Evolutionary conservation across 1,139 yeast genomes (phyloP).

Genomic region (Arxiozyma bovina): DNA sequence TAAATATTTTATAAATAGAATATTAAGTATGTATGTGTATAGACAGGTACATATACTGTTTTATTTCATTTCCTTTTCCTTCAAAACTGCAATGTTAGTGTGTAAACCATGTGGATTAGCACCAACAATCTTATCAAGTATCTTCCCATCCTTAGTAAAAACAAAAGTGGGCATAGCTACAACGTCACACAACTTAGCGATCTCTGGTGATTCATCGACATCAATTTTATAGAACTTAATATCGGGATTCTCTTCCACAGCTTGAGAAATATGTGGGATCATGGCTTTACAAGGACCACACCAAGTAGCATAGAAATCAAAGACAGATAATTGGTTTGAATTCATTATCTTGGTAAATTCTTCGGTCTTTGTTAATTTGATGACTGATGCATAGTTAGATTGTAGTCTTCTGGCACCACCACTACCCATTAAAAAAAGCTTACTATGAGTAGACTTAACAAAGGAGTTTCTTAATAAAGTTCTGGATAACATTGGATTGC

Average conservation of each 20-base stretch:
- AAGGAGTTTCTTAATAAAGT: neutral
- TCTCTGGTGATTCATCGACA: slow-evolving; percentile 59
- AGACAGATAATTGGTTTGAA: slow-evolving; percentile 44
- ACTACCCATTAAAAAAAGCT: neutral
- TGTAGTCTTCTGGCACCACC: slow-evolving; percentile 3
- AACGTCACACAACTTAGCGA: slow-evolving; percentile 62
- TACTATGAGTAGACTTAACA: neutral
- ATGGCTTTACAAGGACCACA: slow-evolving; percentile 90
- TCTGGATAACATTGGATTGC: neutral
- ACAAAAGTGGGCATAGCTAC: slow-evolving; percentile 86
- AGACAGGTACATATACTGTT: neutral
- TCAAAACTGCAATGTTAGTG: slow-evolving; percentile 30
- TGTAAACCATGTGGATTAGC: slow-evolving; percentile 53
- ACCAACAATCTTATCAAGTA: slow-evolving; percentile 60
- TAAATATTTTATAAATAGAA: neutral
- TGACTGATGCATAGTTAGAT: slow-evolving; percentile 12
- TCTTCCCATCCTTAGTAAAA: slow-evolving; percentile 59
- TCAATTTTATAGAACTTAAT: slow-evolving; percentile 73
- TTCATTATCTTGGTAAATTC: slow-evolving; percentile 37
- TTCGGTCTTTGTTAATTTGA: slow-evolving; percentile 21
- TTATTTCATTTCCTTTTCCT: neutral
- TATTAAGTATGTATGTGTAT: too few species aligned
- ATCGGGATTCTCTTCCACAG: slow-evolving; percentile 38
- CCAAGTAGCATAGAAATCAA: slow-evolving; percentile 86
- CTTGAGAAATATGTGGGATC: slow-evolving; percentile 67